These are phyloP conservation scores for Beauveria asiatica DNA, from an alignment of 2,329 filamentous ascomycete species.

Conservation along the genomic window DNA sequence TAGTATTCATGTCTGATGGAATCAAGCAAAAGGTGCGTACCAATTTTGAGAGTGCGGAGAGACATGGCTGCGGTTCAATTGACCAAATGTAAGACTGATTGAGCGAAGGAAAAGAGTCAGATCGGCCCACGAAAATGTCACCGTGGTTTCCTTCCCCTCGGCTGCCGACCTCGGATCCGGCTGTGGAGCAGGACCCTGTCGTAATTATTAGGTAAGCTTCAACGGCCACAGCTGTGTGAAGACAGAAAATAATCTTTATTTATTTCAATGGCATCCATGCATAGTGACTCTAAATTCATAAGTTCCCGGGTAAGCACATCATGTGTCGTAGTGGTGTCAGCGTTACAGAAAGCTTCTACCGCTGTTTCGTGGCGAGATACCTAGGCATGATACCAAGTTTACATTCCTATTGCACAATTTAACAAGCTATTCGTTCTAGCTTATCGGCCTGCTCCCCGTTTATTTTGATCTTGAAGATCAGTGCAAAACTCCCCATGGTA, in stretches of 20 bases:
- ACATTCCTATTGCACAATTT: neutral
- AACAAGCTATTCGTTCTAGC: no score
- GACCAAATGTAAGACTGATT: neutral
- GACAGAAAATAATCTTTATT: neutral
- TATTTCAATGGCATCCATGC: neutral
- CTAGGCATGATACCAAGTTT: neutral
- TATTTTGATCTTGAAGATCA: no score
- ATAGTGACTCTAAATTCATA: no score
- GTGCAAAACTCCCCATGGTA: neutral
- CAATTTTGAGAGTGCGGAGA: slow-evolving; percentile 34
- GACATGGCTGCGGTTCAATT: slow-evolving; percentile 24
- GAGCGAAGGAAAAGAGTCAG: neutral
- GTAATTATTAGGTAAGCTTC: neutral
- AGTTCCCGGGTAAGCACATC: no score
- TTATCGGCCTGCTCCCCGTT: no score
- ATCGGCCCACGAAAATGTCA: neutral
- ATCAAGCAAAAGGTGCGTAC: slow-evolving; percentile 16
- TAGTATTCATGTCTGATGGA: no score
- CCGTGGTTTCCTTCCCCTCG: neutral
- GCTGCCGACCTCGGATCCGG: slow-evolving; percentile 11
- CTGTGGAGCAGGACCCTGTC: neutral
- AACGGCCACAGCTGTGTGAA: neutral
- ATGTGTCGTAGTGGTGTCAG: no score
- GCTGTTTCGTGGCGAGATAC: no score
- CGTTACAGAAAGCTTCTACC: neutral